These are phyloP conservation scores for Metroxylon sagu DNA, from an alignment of 176 grass and related monocot genomes.

Conservation along the genomic window DNA sequence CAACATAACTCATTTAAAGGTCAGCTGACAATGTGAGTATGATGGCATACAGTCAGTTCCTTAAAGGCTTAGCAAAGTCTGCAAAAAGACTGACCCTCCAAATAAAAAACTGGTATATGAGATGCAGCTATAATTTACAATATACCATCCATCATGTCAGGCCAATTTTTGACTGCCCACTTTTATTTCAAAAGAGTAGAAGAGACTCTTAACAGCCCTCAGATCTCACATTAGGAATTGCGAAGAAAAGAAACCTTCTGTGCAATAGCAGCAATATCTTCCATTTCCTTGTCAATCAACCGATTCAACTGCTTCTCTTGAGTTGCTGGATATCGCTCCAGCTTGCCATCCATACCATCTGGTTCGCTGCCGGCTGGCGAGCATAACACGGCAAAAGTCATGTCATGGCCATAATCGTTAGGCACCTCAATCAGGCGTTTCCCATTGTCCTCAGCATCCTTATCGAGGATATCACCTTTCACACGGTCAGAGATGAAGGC, in stretches of 20 bases:
- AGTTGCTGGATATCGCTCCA: slow-evolving; percentile 33
- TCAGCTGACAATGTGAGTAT: too few species aligned
- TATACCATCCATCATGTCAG: too few species aligned
- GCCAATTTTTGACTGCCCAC: too few species aligned
- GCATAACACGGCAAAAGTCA: slow-evolving; percentile 64
- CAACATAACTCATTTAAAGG: too few species aligned
- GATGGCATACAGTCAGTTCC: too few species aligned
- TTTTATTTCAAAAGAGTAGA: too few species aligned
- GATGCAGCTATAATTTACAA: too few species aligned
- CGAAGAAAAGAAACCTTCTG: slow-evolving; percentile 44
- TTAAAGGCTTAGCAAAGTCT: too few species aligned
- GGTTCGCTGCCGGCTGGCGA: slow-evolving; percentile 26
- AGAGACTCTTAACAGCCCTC: too few species aligned
- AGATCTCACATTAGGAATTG: neutral
- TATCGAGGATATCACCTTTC: slow-evolving; percentile 52
- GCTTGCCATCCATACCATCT: slow-evolving; percentile 25
- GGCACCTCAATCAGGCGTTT: slow-evolving; percentile 53
- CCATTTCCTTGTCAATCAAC: slow-evolving; percentile 52
- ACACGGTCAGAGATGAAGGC: slow-evolving; percentile 58
- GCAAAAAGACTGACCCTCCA: too few species aligned
- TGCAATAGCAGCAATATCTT: slow-evolving; percentile 47
- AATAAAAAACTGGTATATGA: too few species aligned
- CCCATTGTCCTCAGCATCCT: slow-evolving; percentile 26
- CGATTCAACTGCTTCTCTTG: slow-evolving; percentile 74
- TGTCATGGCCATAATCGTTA: slow-evolving; percentile 41